A percentile compares a stretch with the other conserved stretches of the same genome.
These are phyloP conservation scores for Didymella keratinophila DNA, from an alignment of 2,329 filamentous ascomycete genomes.

Conservation along the genomic window DNA sequence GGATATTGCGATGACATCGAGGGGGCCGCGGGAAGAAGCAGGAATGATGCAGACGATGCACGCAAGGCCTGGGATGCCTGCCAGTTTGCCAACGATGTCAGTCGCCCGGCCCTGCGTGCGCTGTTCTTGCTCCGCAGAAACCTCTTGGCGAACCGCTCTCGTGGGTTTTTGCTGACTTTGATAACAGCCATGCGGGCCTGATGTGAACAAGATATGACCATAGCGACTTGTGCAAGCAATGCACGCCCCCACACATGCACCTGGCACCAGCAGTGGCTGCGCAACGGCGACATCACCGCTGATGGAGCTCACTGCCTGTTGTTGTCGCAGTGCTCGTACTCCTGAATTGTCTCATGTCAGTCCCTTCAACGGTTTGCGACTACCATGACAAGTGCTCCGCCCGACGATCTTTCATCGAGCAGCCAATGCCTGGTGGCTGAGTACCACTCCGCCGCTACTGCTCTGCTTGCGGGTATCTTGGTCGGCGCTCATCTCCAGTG, in stretches of 20 bases:
- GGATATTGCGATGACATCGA: constrained; percentile 40
- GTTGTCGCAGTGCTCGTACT: constrained; percentile 14
- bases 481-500: constrained; percentile 15
- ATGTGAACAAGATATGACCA: constrained; percentile 48
- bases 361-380: constrained; percentile 22
- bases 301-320: constrained; percentile 6
- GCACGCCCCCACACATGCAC: constrained; percentile 33
- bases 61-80: constrained; percentile 23
- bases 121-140: constrained; percentile 35
- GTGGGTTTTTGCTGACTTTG: constrained; percentile 34
- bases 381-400: constrained; percentile 15
- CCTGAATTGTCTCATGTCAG: constrained; percentile 20
- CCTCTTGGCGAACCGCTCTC: constrained; percentile 43
- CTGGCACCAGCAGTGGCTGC: constrained; percentile 8
- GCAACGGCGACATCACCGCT: constrained; percentile 3
- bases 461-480: constrained; percentile 2
- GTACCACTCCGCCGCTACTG: constrained; percentile 17
- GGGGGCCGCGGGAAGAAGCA: constrained; percentile 27
- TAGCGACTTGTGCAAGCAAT: constrained; percentile 22
- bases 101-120: constrained; percentile 26
- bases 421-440: constrained; percentile 34
- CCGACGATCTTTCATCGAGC: constrained; percentile 23
- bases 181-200: constrained; percentile 45
- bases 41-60: constrained; percentile 35
- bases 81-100: constrained; percentile 16